Conservation (phyloP, 345 rosid species). For the Cochlearia excelsa region DNA sequence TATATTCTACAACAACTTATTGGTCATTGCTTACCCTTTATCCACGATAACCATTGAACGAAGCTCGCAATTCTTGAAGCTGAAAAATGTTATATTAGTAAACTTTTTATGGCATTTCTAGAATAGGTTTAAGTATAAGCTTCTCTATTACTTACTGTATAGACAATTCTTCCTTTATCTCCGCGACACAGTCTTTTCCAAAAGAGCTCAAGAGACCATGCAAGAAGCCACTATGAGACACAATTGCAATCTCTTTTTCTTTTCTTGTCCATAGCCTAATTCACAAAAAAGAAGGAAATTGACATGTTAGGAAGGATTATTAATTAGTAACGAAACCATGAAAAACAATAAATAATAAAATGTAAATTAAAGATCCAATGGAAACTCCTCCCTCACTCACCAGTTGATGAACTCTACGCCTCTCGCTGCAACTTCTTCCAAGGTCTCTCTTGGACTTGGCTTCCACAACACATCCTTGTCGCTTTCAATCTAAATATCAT, state of each 20-base stretch:
- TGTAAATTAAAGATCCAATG: background rate
- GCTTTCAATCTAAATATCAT: slow-evolving; percentile 52
- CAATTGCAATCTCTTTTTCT: slow-evolving; percentile 82
- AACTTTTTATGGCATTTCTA: too few relatives aligned
- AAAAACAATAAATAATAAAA: background rate
- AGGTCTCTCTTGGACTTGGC: slow-evolving; percentile 54
- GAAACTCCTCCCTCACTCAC: slow-evolving; percentile 29
- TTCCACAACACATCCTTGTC: slow-evolving; percentile 60
- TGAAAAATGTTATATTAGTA: slow-evolving; percentile 29
- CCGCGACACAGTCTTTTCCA: slow-evolving; percentile 51
- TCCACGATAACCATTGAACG: slow-evolving; percentile 66
- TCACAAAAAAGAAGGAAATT: slow-evolving; percentile 4
- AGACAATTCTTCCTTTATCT: slow-evolving; percentile 55
- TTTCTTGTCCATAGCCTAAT: slow-evolving; percentile 70
- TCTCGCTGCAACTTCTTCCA: slow-evolving; percentile 70
- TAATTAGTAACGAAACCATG: too few relatives aligned
- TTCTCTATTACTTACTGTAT: slow-evolving; percentile 46
- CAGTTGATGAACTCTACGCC: slow-evolving; percentile 72
- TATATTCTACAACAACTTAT: background rate
- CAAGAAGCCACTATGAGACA: slow-evolving; percentile 74
- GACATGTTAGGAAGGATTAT: background rate
- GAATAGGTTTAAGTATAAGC: background rate
- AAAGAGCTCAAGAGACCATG: slow-evolving; percentile 52
- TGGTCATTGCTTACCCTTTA: slow-evolving; percentile 44
- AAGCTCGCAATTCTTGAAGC: slow-evolving; percentile 78